Evolutionary conservation across 2,329 filamentous ascomycete species (phyloP).

Genomic region (Neonectria magnoliae): DNA sequence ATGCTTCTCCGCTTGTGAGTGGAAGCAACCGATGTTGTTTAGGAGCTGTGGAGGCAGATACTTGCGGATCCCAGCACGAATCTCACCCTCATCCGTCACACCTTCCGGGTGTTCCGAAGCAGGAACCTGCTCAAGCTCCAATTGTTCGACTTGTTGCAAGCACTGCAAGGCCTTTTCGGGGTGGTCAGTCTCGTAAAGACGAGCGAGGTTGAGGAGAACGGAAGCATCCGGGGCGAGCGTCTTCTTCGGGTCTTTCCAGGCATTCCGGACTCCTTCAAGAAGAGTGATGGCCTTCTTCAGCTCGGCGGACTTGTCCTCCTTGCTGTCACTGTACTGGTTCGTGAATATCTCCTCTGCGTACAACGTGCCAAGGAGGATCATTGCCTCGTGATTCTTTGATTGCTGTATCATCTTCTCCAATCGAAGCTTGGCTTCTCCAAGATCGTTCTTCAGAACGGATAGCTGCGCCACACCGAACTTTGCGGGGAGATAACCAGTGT

Average conservation of each 20-base stretch:
- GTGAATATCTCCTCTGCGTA: conserved; percentile 95
- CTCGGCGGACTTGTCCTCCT: conserved; percentile 88
- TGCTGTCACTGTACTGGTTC: conserved; percentile 74
- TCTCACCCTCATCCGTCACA: conserved; percentile 64
- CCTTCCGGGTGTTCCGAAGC: conserved; percentile 73
- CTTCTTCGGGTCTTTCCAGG: conserved; percentile 95
- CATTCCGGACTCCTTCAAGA: conserved; percentile 83
- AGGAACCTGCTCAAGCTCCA: conserved; percentile 83
- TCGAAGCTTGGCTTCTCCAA: conserved; percentile 90
- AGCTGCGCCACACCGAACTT: conserved; percentile 96
- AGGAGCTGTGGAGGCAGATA: conserved; percentile 87
- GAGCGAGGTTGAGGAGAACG: conserved; percentile 89
- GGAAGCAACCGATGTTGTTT: conserved; percentile 97
- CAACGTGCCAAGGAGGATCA: conserved; percentile 89
- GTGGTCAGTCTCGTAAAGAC: conserved; percentile 85
- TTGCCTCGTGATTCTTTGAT: conserved; percentile 84
- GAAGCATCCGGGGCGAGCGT: conserved; percentile 83
- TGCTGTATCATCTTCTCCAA: conserved; percentile 95
- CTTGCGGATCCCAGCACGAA: conserved; percentile 74
- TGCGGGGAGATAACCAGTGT: conserved; percentile 89
- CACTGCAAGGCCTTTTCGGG: conserved; percentile 94
- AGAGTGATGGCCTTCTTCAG: conserved; percentile 86
- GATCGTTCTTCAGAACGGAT: conserved; percentile 83
- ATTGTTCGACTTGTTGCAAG: conserved; percentile 88
- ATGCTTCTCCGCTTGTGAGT: conserved; percentile 87